Evolutionary conservation across 2,329 filamentous ascomycete species (phyloP), one percentile per base, ranked within the genome.

Genomic region (Davidsoniella virescens): DNA sequence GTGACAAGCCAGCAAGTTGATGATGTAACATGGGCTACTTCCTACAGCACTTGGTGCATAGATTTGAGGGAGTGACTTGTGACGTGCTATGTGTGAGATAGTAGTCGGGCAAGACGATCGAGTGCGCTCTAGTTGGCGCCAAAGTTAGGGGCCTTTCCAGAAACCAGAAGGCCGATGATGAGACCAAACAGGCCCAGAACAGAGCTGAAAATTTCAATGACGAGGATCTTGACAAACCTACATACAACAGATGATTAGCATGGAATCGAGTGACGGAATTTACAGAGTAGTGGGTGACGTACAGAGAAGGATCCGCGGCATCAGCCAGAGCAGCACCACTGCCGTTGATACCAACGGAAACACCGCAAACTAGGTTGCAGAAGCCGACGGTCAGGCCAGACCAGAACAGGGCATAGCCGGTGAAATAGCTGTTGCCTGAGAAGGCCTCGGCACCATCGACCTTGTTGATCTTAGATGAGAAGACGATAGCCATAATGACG

Each of bases 401-500:
- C 93, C 92, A 98, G 71, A 98, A 98, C 49, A 98, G 70, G 33
- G 92, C 88, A 63, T 81, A 98, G 57, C 92, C 92, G 20, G 88
- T 95, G 65, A 94, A 98, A 70, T 90, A 92, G 61, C 87, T 86
- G 63, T 78, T 79, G 48, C 76, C 78, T 10, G 82, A 82, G 68
- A 82, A 84, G 26, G 87, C 66, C 16, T 74, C 72, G 38, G 81
- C 76, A 51, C 74, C 73, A 41, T 71, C 62, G 26, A 92, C 75
- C 51, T 73, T 65, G 59, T 76, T 75, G 59, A 98, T 70, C 67
- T 95, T 94, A 55, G 88, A 76, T 42, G 88, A 93, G 71, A 96
- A 96, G 61, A 98, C 84, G 64, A 98, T 98, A 60, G 88, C 84
- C 87, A 98, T 98, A 70, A 98, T 98, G 68, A 98, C 90, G 60